Percentiles rank a stretch among this genome's conserved stretches.
Evolutionary conservation across 2,329 filamentous ascomycete species (phyloP).

Genomic region (Colletotrichum zoysiae): DNA sequence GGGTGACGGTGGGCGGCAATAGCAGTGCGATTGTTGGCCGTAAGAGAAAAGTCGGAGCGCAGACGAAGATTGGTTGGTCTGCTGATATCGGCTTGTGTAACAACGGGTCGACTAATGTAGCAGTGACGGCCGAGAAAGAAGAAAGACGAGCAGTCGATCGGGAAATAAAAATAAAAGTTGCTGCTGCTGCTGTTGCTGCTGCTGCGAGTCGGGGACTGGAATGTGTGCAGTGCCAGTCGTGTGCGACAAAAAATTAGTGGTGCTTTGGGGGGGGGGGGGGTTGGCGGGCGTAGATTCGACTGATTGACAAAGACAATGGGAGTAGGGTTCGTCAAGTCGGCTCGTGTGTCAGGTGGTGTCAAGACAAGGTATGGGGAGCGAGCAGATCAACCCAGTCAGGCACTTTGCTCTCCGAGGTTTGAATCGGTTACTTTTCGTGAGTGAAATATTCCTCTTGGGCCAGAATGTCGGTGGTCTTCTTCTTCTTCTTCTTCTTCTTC

Average conservation of each 20-base stretch:
- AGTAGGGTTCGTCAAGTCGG: constrained; percentile 25
- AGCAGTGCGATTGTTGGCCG: constrained; percentile 23
- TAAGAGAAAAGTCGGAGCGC: constrained; percentile 31
- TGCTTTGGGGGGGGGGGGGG: constrained; percentile 26
- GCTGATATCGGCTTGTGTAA: constrained; percentile 17
- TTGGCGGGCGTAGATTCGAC: constrained; percentile 31
- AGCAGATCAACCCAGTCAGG: constrained; percentile 21
- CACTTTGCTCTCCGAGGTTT: background rate
- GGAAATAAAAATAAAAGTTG: background rate
- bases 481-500: background rate
- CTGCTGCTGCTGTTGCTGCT: constrained; percentile 9
- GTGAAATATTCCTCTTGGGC: background rate
- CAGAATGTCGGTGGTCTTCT: background rate
- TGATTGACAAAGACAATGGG: constrained; percentile 35
- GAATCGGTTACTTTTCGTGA: background rate
- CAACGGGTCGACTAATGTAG: constrained; percentile 20
- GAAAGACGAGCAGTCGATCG: background rate
- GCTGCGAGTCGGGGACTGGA: constrained; percentile 16
- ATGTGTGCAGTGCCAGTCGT: constrained; percentile 30
- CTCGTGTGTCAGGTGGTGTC: constrained; percentile 37
- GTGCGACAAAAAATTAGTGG: constrained; percentile 29
- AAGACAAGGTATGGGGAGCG: constrained; percentile 26
- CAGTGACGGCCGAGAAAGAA: background rate
- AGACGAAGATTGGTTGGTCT: constrained; percentile 29
- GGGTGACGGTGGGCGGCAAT: constrained; percentile 21